Percentiles rank a stretch among this genome's conserved stretches.
Conservation (phyloP, 768 basidiomycete genomes). For the Hemileccinum rubropunctum region DNA sequence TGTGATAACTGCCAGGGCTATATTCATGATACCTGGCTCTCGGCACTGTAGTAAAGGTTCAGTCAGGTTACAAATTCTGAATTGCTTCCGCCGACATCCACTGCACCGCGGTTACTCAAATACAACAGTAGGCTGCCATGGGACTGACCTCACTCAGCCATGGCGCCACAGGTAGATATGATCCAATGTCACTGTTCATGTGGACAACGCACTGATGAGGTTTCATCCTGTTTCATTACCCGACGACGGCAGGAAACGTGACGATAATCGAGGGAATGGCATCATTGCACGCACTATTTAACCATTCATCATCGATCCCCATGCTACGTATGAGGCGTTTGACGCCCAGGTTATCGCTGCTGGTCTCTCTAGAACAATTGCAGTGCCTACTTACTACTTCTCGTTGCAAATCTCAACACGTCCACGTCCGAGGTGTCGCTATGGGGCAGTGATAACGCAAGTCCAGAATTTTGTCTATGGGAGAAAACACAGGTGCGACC, state of each 20-base stretch:
- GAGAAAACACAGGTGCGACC: constrained; percentile 14
- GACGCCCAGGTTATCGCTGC: constrained; percentile 19
- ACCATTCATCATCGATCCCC: constrained; percentile 21
- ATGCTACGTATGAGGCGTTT: constrained; percentile 5
- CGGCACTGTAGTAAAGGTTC: constrained; percentile 53
- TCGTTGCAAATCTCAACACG: constrained; percentile 16
- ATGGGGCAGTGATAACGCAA: constrained; percentile 14
- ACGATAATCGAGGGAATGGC: constrained; percentile 26
- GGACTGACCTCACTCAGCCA: constrained; percentile 24
- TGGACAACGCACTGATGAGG: constrained; percentile 12
- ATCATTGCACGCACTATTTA: too few species aligned
- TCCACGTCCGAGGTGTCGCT: not conserved
- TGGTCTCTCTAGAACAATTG: constrained; percentile 21
- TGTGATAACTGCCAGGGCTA: constrained; percentile 64
- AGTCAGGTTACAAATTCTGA: not conserved
- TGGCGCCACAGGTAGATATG: constrained; percentile 21
- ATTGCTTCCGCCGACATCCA: not conserved
- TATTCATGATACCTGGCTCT: constrained; percentile 69
- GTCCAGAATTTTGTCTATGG: constrained; percentile 13
- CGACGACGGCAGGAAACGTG: constrained; percentile 18
- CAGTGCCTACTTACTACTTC: constrained; percentile 22
- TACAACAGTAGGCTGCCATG: constrained; percentile 26
- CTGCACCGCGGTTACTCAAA: constrained; percentile 24
- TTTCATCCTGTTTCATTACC: constrained; percentile 27
- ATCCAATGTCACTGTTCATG: not conserved